Conservation (phyloP, 176 grass and related monocot species). For the Poa pratensis region DNA sequence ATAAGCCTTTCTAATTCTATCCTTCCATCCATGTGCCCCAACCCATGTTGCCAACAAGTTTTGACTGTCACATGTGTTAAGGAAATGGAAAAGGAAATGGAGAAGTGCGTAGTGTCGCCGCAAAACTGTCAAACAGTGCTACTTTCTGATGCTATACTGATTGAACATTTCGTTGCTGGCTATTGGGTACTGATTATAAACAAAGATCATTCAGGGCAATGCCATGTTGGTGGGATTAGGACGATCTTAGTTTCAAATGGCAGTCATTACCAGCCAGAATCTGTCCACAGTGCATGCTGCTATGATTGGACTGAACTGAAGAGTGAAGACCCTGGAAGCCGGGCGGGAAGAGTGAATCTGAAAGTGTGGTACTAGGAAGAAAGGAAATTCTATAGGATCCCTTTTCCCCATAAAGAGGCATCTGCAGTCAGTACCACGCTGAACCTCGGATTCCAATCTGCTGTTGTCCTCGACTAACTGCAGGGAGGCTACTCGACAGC, state of each 20-base stretch:
- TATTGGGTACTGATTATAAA: neutral
- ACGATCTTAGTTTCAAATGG: constrained; percentile 1
- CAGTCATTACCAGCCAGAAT: constrained; percentile 1
- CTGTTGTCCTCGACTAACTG: neutral
- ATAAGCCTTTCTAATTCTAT: constrained; percentile 36
- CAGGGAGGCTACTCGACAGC: neutral
- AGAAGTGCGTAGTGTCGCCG: constrained; percentile 6
- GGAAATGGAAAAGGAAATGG: constrained; percentile 49
- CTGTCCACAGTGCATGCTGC: neutral
- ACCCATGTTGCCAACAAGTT: constrained; percentile 37
- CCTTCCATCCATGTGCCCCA: neutral
- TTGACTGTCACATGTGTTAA: constrained; percentile 59
- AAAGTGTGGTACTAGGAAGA: too few species aligned
- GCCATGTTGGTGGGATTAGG: neutral
- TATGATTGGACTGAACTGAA: constrained; percentile 2
- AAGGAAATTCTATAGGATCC: too few species aligned
- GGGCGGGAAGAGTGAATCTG: too few species aligned
- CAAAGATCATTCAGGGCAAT: neutral
- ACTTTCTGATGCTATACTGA: neutral
- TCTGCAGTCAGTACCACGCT: neutral
- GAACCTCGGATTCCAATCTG: constrained; percentile 17
- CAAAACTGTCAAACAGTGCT: neutral
- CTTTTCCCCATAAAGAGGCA: neutral
- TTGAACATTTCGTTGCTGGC: constrained; percentile 5
- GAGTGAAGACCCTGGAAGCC: too few species aligned